Evolutionary conservation across 768 basidiomycete genomes (phyloP), one percentile per base, ranked within the genome.

Genomic region (Hygrophorus russula): DNA sequence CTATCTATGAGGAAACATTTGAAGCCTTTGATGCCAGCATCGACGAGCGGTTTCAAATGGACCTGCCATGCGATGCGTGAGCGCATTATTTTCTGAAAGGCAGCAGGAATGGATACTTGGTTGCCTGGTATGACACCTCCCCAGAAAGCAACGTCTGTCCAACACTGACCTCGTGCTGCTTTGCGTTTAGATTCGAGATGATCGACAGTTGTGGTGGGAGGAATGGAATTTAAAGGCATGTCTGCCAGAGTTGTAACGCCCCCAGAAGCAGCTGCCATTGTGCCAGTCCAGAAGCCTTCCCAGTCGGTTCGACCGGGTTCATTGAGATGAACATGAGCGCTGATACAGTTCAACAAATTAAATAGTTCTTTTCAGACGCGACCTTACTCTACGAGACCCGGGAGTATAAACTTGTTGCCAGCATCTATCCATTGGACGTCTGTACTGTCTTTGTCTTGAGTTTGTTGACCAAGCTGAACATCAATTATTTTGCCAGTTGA

Each of bases 191-290:
- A 53, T 36, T 76, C 62, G 7, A 98, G 70, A 55, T 94, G 79
- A 4, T 64, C 64, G 6, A 90, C 73, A 0, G 89, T 92, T 1
- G 90, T 93, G 0, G 96, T 97, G 0, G 96, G 91, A 1, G 94
- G 94, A 42, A 98, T 87, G 2, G 92, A 94, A 61, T 99, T 97
- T 43, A 99, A 68, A 2, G 94, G 96, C 94, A 98, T 99, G 63
- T 98, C 96, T 27, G 97, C 82, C 15, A 98, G 67, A 5, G 90
- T 89, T 6, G 93, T 97, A n/a, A 97, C 78, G 5, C 94, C 96
- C 15, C 94, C 94, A 1, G 90, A 84, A 1, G 80, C 78, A 1
- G 94, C 94, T 14, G 94, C 94, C 43, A 69, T 65, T 1, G 92
- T 93, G n/a, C 90, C 92, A 0, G 89, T 87, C 64, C 72, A 76